Evolutionary conservation across 2,329 filamentous ascomycete species (phyloP).

Genomic region (Phaeosphaeria sp.): DNA sequence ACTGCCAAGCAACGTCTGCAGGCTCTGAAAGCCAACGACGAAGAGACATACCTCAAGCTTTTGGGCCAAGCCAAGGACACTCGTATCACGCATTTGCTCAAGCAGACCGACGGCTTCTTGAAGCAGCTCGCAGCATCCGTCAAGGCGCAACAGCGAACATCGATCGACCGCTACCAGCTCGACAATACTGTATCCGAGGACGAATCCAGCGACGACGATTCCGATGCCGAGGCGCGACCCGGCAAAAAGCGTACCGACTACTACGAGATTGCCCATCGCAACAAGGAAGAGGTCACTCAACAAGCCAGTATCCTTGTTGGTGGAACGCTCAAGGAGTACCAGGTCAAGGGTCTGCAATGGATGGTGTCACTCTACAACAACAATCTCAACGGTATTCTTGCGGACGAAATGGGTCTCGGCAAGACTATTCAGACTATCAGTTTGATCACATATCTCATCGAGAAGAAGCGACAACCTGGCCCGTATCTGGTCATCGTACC

Average conservation of each 20-base stretch:
- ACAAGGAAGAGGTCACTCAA: slow-evolving; percentile 87
- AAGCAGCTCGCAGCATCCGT: slow-evolving; percentile 94
- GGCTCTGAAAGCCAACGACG: slow-evolving; percentile 97
- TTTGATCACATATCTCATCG: slow-evolving; percentile 95
- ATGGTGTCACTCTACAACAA: slow-evolving; percentile 99
- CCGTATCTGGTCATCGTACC: slow-evolving; percentile 97
- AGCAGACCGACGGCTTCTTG: slow-evolving; percentile 97
- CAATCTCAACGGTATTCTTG: slow-evolving; percentile 97
- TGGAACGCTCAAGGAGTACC: slow-evolving; percentile 94
- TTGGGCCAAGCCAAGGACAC: slow-evolving; percentile 99
- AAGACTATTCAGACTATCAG: slow-evolving; percentile 99
- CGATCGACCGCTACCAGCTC: slow-evolving; percentile 78
- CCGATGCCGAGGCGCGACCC: slow-evolving; percentile 70
- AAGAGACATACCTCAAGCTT: slow-evolving; percentile 97
- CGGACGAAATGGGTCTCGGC: slow-evolving; percentile 99
- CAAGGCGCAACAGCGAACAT: slow-evolving; percentile 87
- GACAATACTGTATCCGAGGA: slow-evolving; percentile 58
- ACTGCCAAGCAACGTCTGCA: slow-evolving; percentile 99
- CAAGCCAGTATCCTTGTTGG: slow-evolving; percentile 90
- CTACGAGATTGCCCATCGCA: slow-evolving; percentile 95
- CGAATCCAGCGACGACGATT: slow-evolving; percentile 68
- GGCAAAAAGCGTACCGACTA: slow-evolving; percentile 88
- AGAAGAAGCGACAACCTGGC: slow-evolving; percentile 88
- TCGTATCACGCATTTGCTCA: slow-evolving; percentile 95
- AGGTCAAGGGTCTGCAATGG: slow-evolving; percentile 98